Evolutionary conservation across 805 yeast genomes (phyloP), one percentile per base, ranked within the genome.

Genomic region (Saturnispora besseyi): DNA sequence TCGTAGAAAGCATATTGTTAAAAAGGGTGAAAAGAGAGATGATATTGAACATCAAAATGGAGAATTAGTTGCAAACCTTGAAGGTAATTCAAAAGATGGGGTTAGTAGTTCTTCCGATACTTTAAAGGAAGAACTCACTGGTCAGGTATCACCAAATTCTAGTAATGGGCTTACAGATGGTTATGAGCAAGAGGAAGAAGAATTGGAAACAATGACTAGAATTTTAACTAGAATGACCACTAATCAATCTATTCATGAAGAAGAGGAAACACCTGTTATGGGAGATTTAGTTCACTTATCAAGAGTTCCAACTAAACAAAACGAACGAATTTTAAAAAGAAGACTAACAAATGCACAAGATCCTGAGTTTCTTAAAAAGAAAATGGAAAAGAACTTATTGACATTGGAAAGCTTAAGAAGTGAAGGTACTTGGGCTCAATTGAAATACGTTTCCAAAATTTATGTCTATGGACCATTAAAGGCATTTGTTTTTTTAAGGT

Each of bases 391-490:
- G 10, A 13, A 46, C 10, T 44, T 52, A 5, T 21, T 45, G 3
- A 57, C 60, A 22, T 55, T 63, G 32, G 59, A 54, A 26, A 49
- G 49, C 12, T 44, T 57, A n/a, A 57, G 55, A 37, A 48, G 50
- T 9, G 51, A 65, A 11, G 56, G 59, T 13, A 43, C 51, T 30
- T 49, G 52, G 30, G 47, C 57, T 6, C 26, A 46, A 26, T 49
- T 55, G 49, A 57, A 60, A 29, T 60, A 62, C n/a, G 44, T 62
- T 2, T 36, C n/a, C 31, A 78, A 79, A 58, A 70, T 79, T 38
- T 76, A 76, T 51, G 57, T 78, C 3, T 57, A 78, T 12, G 67
- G 78, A 26, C 96, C 96, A 0, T 62, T 78, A 46, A 81, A 79
- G 55, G 73, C 91, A 0, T 61, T 87, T 18, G 66, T 71, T 4